Conservation (phyloP, 768 basidiomycete species). For the Termitomyces sp. region DNA sequence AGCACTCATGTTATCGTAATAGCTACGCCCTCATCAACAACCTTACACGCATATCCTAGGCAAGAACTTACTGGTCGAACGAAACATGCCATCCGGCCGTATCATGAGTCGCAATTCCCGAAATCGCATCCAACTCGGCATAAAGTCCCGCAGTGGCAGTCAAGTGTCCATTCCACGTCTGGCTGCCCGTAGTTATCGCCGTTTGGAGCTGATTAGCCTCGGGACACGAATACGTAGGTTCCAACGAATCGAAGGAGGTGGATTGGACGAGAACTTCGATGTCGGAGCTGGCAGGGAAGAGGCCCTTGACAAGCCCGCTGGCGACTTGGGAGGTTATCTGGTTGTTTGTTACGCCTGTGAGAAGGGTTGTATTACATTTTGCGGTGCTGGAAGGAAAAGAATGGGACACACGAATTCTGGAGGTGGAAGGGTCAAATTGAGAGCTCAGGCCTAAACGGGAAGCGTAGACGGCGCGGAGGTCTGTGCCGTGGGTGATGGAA, state of each 20-base stretch:
- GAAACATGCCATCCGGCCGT: conserved; percentile 42
- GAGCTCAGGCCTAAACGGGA: conserved; percentile 30
- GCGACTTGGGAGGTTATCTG: conserved; percentile 49
- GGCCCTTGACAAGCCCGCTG: conserved; percentile 35
- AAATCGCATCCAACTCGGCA: conserved; percentile 34
- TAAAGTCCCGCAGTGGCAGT: conserved; percentile 30
- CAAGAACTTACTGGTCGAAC: conserved; percentile 39
- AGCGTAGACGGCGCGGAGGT: conserved; percentile 40
- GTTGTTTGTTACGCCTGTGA: conserved; percentile 44
- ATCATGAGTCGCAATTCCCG: conserved; percentile 33
- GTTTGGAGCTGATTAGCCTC: conserved; percentile 26
- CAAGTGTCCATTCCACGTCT: conserved; percentile 38
- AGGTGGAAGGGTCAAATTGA: conserved; percentile 24
- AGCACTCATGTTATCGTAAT: conserved; percentile 46
- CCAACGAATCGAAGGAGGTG: conserved; percentile 38
- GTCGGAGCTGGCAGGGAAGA: conserved; percentile 33
- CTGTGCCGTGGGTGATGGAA: conserved; percentile 39
- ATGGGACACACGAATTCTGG: conserved; percentile 29
- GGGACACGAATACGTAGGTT: conserved; percentile 38
- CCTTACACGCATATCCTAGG: neutral
- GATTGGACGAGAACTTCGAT: conserved; percentile 33
- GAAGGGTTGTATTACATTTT: neutral
- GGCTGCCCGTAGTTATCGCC: conserved; percentile 30
- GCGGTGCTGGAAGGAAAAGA: neutral
- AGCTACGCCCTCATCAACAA: conserved; percentile 20